Conservation (phyloP, 352 stramenopile genomes). For the Chloridella minuta region DNA sequence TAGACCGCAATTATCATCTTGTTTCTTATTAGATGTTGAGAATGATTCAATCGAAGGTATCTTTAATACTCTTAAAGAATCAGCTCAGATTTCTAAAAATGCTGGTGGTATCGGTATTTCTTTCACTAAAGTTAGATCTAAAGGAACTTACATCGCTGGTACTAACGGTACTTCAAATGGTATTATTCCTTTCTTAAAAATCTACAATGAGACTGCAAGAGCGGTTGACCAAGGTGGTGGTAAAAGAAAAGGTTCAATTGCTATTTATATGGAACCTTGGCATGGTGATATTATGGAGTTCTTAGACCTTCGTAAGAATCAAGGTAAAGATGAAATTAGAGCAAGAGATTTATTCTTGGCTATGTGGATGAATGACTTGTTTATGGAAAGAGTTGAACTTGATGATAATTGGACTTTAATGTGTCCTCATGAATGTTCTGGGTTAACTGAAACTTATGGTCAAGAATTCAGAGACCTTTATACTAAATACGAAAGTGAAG, state of each 20-base stretch:
- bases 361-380: constrained; percentile 91
- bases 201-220: constrained; percentile 95
- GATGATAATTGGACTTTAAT: constrained; percentile 85
- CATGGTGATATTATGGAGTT: constrained; percentile 94
- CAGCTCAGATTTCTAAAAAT: constrained; percentile 94
- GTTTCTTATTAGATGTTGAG: constrained; percentile 87
- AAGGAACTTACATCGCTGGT: constrained; percentile 76
- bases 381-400: constrained; percentile 86
- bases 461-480: constrained; percentile 80
- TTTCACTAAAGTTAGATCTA: constrained; percentile 87
- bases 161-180: constrained; percentile 94
- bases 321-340: constrained; percentile 80
- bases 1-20: constrained; percentile 78
- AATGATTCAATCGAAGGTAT: constrained; percentile 96
- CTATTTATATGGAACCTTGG: constrained; percentile 95
- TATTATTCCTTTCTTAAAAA: constrained; percentile 92
- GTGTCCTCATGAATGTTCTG: constrained; percentile 81
- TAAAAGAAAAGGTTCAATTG: constrained; percentile 86
- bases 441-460: constrained; percentile 56
- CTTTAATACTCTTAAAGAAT: constrained; percentile 95
- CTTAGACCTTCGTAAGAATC: constrained; percentile 93
- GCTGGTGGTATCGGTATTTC: constrained; percentile 83
- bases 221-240: constrained; percentile 94
- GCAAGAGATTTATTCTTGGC: constrained; percentile 92
- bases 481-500: constrained; percentile 65